phyloP scores from a whole-genome alignment of 2,329 filamentous ascomycete genomes.

The Elsinoe arachidis region DNA sequence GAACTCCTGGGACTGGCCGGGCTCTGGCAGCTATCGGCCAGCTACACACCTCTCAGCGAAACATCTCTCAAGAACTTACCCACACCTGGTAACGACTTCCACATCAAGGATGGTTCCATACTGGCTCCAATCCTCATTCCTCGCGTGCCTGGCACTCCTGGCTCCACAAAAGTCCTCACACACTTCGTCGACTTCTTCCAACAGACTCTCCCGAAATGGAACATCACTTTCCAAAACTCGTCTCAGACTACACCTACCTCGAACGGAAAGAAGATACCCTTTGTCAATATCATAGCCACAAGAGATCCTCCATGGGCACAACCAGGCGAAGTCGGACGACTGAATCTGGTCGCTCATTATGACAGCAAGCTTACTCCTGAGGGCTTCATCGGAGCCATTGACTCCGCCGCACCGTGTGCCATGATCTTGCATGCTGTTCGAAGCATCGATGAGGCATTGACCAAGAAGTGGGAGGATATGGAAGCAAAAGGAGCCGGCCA shows the following conservation, averaged over 20 bases:
- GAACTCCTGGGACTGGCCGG: slow-evolving; percentile 22
- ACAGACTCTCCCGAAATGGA: slow-evolving; percentile 67
- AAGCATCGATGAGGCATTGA: slow-evolving; percentile 70
- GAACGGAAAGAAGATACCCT: slow-evolving; percentile 62
- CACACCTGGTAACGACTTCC: slow-evolving; percentile 57
- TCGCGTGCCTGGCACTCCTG: slow-evolving; percentile 78
- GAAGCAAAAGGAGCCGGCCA: slow-evolving; percentile 38
- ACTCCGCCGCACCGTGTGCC: slow-evolving; percentile 89
- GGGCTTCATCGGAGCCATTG: slow-evolving; percentile 87
- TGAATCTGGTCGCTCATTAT: slow-evolving; percentile 90
- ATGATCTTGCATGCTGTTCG: slow-evolving; percentile 82
- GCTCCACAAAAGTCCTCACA: slow-evolving; percentile 60
- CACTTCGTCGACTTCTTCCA: slow-evolving; percentile 82
- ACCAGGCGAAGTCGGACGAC: slow-evolving; percentile 63
- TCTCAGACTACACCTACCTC: slow-evolving; percentile 72
- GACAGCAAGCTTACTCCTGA: slow-evolving; percentile 72
- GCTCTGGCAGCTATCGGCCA: slow-evolving; percentile 28
- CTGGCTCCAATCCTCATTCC: slow-evolving; percentile 80
- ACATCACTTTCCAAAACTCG: slow-evolving; percentile 78
- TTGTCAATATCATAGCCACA: slow-evolving; percentile 76
- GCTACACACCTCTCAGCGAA: slow-evolving; percentile 62
- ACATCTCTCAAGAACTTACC: slow-evolving; percentile 63
- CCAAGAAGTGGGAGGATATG: slow-evolving; percentile 72
- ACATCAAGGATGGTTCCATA: slow-evolving; percentile 65
- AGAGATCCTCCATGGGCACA: slow-evolving; percentile 78